phyloP scores from a whole-genome alignment of 257 asterid genomes.

The Lithospermum erythrorhizon region DNA sequence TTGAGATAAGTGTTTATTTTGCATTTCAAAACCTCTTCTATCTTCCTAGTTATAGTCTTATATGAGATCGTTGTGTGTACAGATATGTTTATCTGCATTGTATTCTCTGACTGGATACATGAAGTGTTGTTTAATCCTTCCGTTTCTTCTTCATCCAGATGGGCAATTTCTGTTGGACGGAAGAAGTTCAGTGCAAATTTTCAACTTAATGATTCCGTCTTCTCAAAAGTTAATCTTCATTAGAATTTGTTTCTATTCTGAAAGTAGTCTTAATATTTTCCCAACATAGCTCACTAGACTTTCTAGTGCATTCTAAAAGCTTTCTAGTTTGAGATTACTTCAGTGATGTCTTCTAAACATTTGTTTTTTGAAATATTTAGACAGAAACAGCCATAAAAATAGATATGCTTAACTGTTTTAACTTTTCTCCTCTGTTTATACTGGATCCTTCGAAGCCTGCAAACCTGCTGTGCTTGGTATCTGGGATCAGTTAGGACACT shows the following conservation, averaged over 20 bases:
- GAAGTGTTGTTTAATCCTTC: background rate
- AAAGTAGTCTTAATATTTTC: slow-evolving; percentile 63
- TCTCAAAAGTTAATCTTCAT: slow-evolving; percentile 89
- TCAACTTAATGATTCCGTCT: slow-evolving; percentile 91
- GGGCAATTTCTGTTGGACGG: slow-evolving; percentile 85
- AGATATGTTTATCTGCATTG: background rate
- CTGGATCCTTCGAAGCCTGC: too few species aligned
- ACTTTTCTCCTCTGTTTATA: too few species aligned
- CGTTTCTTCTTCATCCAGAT: slow-evolving; percentile 4
- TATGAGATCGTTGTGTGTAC: too few species aligned
- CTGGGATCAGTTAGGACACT: too few species aligned
- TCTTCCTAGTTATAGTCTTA: background rate
- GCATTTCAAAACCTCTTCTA: background rate
- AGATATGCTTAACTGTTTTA: too few species aligned
- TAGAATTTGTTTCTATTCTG: slow-evolving; percentile 63
- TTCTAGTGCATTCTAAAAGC: slow-evolving; percentile 82
- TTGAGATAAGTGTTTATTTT: background rate
- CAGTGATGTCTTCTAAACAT: too few species aligned
- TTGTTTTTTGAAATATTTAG: too few species aligned
- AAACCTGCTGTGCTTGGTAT: too few species aligned
- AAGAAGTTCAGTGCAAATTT: slow-evolving; percentile 82
- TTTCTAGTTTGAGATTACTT: slow-evolving; percentile 97
- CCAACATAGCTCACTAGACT: slow-evolving; percentile 65
- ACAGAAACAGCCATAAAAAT: too few species aligned
- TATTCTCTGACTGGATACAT: background rate